phyloP scores from a whole-genome alignment of 1,284 basidiomycete species.

The Rhodotorula glutinis region DNA sequence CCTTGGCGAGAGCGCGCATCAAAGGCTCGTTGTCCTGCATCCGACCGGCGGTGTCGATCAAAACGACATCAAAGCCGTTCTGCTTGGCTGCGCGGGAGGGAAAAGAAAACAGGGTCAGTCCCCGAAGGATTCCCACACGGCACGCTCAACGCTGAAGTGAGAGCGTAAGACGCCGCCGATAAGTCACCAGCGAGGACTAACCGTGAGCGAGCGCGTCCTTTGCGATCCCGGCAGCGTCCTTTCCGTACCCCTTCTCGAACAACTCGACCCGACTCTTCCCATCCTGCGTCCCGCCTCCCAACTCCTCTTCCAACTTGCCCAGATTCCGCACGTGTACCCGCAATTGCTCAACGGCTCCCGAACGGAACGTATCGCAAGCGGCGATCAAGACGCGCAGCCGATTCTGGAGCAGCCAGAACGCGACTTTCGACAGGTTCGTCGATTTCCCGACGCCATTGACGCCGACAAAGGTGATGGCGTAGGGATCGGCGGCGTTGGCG shows the following conservation, averaged over 20 bases:
- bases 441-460: slow-evolving; percentile 99
- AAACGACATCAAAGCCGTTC: slow-evolving; percentile 84
- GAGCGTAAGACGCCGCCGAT: no score
- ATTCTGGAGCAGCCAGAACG: slow-evolving; percentile 98
- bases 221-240: slow-evolving; percentile 95
- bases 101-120: neutral
- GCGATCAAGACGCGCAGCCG: slow-evolving; percentile 89
- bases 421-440: slow-evolving; percentile 96
- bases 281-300: slow-evolving; percentile 49
- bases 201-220: slow-evolving; percentile 89
- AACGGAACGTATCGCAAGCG: slow-evolving; percentile 97
- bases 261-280: slow-evolving; percentile 63
- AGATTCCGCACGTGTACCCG: slow-evolving; percentile 94
- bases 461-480: slow-evolving; percentile 95
- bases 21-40: slow-evolving; percentile 99
- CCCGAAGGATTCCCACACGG: neutral
- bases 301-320: slow-evolving; percentile 74
- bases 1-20: slow-evolving; percentile 97
- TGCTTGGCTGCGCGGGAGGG: slow-evolving; percentile 61
- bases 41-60: slow-evolving; percentile 94
- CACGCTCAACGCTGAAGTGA: no score
- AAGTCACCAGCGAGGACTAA: no score
- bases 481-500: slow-evolving; percentile 53
- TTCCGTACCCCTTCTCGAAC: slow-evolving; percentile 95
- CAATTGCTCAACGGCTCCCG: slow-evolving; percentile 96